Evolutionary conservation across 768 basidiomycete genomes (phyloP), one percentile per base, ranked within the genome.

Genomic region (Solioccasus polychromus): DNA sequence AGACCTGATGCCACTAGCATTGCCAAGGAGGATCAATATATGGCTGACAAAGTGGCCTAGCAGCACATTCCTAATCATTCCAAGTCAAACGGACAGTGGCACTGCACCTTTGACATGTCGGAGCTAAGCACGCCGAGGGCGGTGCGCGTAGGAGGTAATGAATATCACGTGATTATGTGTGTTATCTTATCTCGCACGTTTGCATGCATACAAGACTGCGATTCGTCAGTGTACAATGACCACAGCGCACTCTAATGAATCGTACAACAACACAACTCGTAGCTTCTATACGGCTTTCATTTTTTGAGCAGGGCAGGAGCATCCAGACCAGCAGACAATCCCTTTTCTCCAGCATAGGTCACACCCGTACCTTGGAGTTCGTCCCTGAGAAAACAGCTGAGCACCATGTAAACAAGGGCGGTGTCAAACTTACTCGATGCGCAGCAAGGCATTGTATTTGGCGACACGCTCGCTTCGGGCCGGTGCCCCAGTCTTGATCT

Each of bases 401-500:
- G 37, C 25, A 53, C 18, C 3, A 22, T 10, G 11, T 1, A 8
- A 32, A 19, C 9, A 31, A 14, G 24, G 4, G 4, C 3, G 23
- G 39, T 19, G 42, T 40, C 28, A 9, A 18, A 76, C 86, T 62
- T 68, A 92, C 84, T 92, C 89, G 52, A 94, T 94, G 59, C 92
- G 88, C 64, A 96, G 77, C 44, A 96, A 73, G 26, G 79, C 74
- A 63, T 94, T 94, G 79, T 92, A 92, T 71, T 94, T 94, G 61
- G 91, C 92, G 23, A 97, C 88, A 73, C 96, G 95, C 75, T 98
- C 96, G 59, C 84, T 88, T 53, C 94, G 81, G 51, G 92, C 92
- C 28, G 94, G 95, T 34, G 94, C 94, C 72, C 95, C 95, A 37
- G 95, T 96, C 85, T 99, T 98, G 79, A 97, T 96, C 72, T 95